Base-by-base conservation (phyloP, 129 eudicot genomes). In the Pulicaria dysenterica region DNA sequence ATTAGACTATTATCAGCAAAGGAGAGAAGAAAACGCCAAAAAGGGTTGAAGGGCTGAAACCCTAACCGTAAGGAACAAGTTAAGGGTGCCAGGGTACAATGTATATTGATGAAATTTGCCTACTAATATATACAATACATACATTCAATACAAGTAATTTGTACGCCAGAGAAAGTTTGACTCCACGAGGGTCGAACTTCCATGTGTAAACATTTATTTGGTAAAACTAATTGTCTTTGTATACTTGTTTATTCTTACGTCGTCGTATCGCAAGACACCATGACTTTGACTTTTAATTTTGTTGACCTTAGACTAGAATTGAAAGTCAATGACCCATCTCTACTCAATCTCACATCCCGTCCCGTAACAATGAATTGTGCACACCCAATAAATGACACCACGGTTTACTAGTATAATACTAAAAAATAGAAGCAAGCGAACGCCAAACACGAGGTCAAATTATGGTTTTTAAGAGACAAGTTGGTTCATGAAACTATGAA, bases 321-420 rank as follows among this genome's bases (percentile, higher is more conserved):
- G 7, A 58, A 58, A 58, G 42, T 58, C 64, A 37, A 58, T 58
- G 43, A 31, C 64, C 43, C 64, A 36, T 36, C n/a, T 36, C 41
- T 14, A 54, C 59, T 54, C 59, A 19, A 54, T 54, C 59, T 54
- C 37, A 54, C 31, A 17, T 16, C 59, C 59, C 10, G 15, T 54
- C 59, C 31, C 4, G 37, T 2, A 16, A 7, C 2, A 42, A 4
- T n/a, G n/a, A n/a, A n/a, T n/a, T n/a, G n/a, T n/a, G n/a, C n/a
- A n/a, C n/a, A n/a, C n/a, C n/a, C n/a, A n/a, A n/a, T n/a, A n/a
- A 10, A 16, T 11, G 15, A 9, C 54, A 43, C 43, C 11, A 64
- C 43, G 50, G 8, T 63, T 8, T 40, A 64, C 39, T 16, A 64
- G 54, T 16, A 53, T 9, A 3, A 9, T 15, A 64, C 9, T 8